Conservation (phyloP, 164 flowering plant genomes). For the Kingdonia uniflora region DNA sequence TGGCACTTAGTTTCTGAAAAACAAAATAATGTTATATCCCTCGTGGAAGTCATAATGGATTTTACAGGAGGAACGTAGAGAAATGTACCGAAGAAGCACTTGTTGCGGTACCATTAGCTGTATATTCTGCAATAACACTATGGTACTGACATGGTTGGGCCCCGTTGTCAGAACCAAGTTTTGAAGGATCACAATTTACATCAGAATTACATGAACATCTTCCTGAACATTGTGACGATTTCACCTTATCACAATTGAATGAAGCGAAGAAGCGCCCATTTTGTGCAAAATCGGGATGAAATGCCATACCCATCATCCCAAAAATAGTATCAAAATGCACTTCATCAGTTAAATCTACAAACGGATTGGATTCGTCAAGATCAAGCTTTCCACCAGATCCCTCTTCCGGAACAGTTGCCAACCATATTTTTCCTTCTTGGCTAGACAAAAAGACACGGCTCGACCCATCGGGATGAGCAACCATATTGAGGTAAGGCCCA, state of each 20-base stretch:
- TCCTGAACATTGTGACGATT: constrained; percentile 61
- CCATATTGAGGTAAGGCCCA: constrained; percentile 76
- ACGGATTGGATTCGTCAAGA: constrained; percentile 56
- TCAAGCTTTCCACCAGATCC: constrained; percentile 55
- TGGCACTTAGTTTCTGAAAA: constrained; percentile 52
- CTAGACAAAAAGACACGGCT: constrained; percentile 67
- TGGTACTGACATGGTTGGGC: constrained; percentile 76
- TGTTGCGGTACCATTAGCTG: constrained; percentile 47
- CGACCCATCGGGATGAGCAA: constrained; percentile 83
- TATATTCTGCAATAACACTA: constrained; percentile 66
- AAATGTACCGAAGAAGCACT: constrained; percentile 46
- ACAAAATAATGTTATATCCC: constrained; percentile 10
- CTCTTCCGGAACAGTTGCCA: constrained; percentile 60
- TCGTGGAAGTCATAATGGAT: not conserved
- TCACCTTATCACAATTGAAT: constrained; percentile 71
- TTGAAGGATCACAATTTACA: constrained; percentile 82
- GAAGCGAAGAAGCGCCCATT: constrained; percentile 89
- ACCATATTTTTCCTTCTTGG: constrained; percentile 73
- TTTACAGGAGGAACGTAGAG: not conserved
- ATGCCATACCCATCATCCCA: constrained; percentile 81
- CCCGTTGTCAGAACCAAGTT: constrained; percentile 48
- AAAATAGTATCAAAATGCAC: constrained; percentile 61
- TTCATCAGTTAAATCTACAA: constrained; percentile 69
- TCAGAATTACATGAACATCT: constrained; percentile 89
- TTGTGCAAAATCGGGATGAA: constrained; percentile 67